Evolutionary conservation across 176 grass and related monocot species (phyloP).

Genomic region (Carex pumila): DNA sequence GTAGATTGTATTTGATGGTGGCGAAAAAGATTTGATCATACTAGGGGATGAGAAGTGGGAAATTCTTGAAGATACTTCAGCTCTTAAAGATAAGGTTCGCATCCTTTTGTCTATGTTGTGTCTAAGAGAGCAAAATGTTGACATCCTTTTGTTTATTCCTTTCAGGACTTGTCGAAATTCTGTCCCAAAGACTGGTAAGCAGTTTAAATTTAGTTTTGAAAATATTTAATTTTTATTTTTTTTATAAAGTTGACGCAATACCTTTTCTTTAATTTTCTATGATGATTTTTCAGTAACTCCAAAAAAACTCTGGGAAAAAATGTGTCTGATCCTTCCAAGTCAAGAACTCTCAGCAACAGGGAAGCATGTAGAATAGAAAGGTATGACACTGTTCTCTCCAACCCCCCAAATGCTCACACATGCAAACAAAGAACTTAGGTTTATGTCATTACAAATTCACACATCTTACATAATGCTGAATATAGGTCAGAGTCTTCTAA

Average conservation of each 20-base stretch:
- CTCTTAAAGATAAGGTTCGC: conserved; percentile 26
- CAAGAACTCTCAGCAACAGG: neutral
- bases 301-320: neutral
- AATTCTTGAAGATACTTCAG: conserved; percentile 32
- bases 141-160: conserved; percentile 26
- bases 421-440: neutral
- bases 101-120: neutral
- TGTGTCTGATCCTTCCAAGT: conserved; percentile 6
- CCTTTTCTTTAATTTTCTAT: conserved; percentile 12
- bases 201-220: neutral
- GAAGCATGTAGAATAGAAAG: conserved; percentile 12
- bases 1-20: conserved; percentile 39
- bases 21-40: conserved; percentile 31
- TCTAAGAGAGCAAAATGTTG: conserved; percentile 11
- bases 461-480: neutral
- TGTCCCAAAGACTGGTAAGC: conserved; percentile 60
- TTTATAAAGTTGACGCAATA: neutral
- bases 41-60: conserved; percentile 48
- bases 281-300: neutral
- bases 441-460: neutral
- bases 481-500: neutral
- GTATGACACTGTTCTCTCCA: neutral
- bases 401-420: neutral
- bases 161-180: conserved; percentile 36
- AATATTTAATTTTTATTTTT: neutral